phyloP scores from a whole-genome alignment of 2,329 filamentous ascomycete genomes.

The Pseudocercospora fijiensis region DNA sequence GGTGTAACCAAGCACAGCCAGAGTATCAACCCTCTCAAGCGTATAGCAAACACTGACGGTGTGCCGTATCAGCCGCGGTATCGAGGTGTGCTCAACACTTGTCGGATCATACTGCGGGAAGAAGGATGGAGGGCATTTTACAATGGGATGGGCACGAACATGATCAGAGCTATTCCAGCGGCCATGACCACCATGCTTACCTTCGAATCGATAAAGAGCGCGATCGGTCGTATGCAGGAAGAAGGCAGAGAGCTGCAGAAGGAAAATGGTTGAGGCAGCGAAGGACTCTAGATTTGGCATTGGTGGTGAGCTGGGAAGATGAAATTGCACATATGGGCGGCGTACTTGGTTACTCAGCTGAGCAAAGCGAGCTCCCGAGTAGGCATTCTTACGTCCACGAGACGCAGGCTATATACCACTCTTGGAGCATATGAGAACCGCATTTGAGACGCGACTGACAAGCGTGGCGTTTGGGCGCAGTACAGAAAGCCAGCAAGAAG shows the following conservation, averaged over 20 bases:
- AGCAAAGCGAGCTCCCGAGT: slow-evolving; percentile 5
- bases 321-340: slow-evolving; percentile 18
- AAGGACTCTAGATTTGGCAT: not conserved
- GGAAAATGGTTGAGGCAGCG: slow-evolving; percentile 13
- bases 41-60: slow-evolving; percentile 50
- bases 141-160: slow-evolving; percentile 93
- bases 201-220: slow-evolving; percentile 73
- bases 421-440: slow-evolving; percentile 14
- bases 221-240: slow-evolving; percentile 54
- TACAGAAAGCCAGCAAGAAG: not conserved
- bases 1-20: slow-evolving; percentile 43
- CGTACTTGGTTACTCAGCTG: slow-evolving; percentile 8
- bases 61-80: slow-evolving; percentile 62
- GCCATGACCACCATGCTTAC: slow-evolving; percentile 97
- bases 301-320: not conserved
- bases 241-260: slow-evolving; percentile 45
- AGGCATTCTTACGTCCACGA: slow-evolving; percentile 13
- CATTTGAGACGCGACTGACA: slow-evolving; percentile 9
- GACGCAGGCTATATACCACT: slow-evolving; percentile 15
- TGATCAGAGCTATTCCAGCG: slow-evolving; percentile 91
- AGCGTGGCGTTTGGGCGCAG: slow-evolving; percentile 18
- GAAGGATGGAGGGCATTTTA: slow-evolving; percentile 98
- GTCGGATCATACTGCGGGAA: slow-evolving; percentile 78
- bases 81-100: slow-evolving; percentile 75
- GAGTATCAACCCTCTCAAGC: slow-evolving; percentile 37